These are phyloP conservation scores for Paramecium sonneborni DNA, from an alignment of 73 alveolate genomes.

Conservation along the genomic window DNA sequence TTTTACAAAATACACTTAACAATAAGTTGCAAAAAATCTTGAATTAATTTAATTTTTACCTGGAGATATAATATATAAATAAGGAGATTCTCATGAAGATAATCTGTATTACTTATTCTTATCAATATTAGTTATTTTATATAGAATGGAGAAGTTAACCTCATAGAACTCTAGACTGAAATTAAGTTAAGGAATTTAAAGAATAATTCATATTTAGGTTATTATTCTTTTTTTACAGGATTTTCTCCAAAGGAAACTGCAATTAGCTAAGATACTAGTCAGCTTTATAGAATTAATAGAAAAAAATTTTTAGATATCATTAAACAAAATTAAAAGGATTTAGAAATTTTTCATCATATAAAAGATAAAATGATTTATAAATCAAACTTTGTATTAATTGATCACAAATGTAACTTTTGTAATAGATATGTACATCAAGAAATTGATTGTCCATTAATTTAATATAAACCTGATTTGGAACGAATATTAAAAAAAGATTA, in stretches of 20 bases:
- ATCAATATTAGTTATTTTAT: background rate
- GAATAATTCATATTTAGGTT: background rate
- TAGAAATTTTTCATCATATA: constrained; percentile 39
- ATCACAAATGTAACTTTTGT: constrained; percentile 34
- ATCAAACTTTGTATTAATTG: background rate
- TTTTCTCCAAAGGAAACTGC: constrained; percentile 25
- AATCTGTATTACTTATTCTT: background rate
- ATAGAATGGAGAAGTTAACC: background rate
- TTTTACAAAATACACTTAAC: background rate
- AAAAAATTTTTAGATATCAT: background rate
- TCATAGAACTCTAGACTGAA: background rate
- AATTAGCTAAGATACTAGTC: background rate
- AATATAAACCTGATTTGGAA: constrained; percentile 21
- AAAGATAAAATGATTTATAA: background rate
- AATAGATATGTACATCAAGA: background rate
- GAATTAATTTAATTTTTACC: background rate
- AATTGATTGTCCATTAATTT: background rate
- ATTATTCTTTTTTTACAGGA: constrained; percentile 31
- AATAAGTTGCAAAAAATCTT: background rate
- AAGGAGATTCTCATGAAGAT: background rate
- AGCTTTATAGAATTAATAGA: background rate
- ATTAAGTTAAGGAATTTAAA: background rate
- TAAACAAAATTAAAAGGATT: constrained; percentile 28
- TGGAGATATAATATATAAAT: background rate
- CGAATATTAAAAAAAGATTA: background rate